Conservation (phyloP, 108 stramenopile genomes). For the Bacterosira constricta region DNA sequence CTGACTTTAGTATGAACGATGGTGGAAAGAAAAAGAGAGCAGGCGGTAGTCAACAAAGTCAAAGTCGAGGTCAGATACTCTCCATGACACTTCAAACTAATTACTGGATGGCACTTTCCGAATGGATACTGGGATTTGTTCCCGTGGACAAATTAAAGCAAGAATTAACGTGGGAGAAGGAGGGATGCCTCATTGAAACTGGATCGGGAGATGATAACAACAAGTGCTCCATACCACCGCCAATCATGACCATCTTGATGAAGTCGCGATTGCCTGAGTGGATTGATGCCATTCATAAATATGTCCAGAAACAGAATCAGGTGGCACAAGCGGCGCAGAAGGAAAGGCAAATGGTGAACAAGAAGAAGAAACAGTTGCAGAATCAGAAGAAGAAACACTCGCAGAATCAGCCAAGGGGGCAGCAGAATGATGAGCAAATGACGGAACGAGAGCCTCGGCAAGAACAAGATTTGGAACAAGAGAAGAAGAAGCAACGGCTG, state of each 20-base stretch:
- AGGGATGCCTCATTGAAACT: background rate
- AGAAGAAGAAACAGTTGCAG: too few relatives aligned
- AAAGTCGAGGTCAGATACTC: constrained; percentile 27
- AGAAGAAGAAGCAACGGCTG: background rate
- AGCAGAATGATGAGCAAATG: constrained; percentile 2
- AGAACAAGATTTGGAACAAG: background rate
- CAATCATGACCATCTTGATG: constrained; percentile 56
- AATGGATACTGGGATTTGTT: constrained; percentile 53
- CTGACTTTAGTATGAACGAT: background rate
- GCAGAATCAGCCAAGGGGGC: background rate
- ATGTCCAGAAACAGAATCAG: background rate
- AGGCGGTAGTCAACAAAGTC: background rate
- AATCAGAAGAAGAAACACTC: constrained; percentile 16
- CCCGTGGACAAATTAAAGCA: constrained; percentile 42
- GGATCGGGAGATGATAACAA: background rate
- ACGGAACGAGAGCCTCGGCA: background rate
- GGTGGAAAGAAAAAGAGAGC: background rate
- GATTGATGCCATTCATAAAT: constrained; percentile 28
- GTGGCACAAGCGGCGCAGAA: constrained; percentile 1
- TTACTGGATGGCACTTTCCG: constrained; percentile 40
- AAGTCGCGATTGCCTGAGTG: constrained; percentile 59
- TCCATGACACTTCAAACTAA: constrained; percentile 29
- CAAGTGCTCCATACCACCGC: constrained; percentile 27
- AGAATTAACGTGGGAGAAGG: constrained; percentile 5
- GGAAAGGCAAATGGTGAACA: constrained; percentile 7